Evolutionary conservation across 2,329 filamentous ascomycete species (phyloP).

Genomic region (Penicillium rolfsii): DNA sequence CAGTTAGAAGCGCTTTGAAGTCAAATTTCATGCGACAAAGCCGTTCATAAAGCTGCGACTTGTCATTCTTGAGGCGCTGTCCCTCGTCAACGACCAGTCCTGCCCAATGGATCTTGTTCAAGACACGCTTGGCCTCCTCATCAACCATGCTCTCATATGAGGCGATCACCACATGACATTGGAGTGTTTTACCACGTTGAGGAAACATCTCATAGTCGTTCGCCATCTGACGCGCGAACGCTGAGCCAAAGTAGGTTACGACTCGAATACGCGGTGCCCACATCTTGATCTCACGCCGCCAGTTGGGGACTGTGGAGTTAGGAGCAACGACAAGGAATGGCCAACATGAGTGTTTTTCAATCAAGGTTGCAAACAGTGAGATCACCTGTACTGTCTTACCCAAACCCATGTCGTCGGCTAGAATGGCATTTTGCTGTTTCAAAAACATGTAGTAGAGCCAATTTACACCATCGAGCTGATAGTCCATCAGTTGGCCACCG

Average conservation of each 20-base stretch:
- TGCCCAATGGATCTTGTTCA: conserved; percentile 77
- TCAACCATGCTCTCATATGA: conserved; percentile 90
- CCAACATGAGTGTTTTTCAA: conserved; percentile 74
- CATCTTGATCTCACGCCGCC: conserved; percentile 92
- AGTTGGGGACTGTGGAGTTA: conserved; percentile 95
- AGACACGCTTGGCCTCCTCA: conserved; percentile 65
- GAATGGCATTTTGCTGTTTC: conserved; percentile 77
- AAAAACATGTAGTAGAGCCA: conserved; percentile 95
- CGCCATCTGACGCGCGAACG: conserved; percentile 72
- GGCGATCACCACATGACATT: conserved; percentile 89
- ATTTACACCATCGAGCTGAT: conserved; percentile 90
- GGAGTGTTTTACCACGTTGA: conserved; percentile 62
- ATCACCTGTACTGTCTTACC: conserved; percentile 97
- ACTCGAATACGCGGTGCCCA: conserved; percentile 87
- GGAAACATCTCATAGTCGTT: conserved; percentile 87
- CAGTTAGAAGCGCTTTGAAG: conserved; percentile 81
- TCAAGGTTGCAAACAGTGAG: conserved; percentile 73
- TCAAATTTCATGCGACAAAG: conserved; percentile 74
- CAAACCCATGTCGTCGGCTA: conserved; percentile 97
- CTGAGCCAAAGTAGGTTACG: conserved; percentile 88
- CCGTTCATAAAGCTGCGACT: conserved; percentile 76
- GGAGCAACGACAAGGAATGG: conserved; percentile 93
- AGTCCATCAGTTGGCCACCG: conserved; percentile 85
- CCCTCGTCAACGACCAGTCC: conserved; percentile 93
- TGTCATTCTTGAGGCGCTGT: conserved; percentile 91